A percentile compares a stretch with the other conserved stretches of the same genome.
Conservation (phyloP, 352 stramenopile species). For the Salisapilia sapeloensis region DNA sequence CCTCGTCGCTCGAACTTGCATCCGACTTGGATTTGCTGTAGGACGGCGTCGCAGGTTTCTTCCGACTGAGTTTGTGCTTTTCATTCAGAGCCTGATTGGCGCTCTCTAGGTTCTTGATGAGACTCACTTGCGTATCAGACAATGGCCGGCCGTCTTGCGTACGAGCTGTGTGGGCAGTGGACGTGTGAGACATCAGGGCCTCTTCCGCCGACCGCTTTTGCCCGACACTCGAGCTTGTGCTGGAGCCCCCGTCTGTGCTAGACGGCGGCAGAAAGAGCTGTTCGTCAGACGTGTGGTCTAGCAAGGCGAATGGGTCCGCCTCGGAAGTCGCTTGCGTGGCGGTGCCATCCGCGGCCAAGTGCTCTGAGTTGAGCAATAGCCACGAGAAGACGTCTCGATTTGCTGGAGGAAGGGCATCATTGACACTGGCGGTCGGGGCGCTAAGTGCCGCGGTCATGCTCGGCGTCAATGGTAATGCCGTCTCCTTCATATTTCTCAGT, state of each 20-base stretch:
- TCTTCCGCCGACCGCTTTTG: background rate
- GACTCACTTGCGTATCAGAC: conserved; percentile 32
- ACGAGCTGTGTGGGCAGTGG: conserved; percentile 1
- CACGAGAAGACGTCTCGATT: conserved; percentile 79
- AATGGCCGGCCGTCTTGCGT: conserved; percentile 14
- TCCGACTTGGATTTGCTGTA: conserved; percentile 32
- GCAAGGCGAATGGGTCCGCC: conserved; percentile 1
- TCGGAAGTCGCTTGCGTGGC: conserved; percentile 1
- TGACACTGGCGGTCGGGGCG: no score
- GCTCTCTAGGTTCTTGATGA: conserved; percentile 54
- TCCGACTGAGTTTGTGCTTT: conserved; percentile 23
- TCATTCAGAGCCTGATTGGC: conserved; percentile 50
- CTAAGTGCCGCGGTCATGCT: no score
- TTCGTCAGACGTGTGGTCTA: conserved; percentile 3
- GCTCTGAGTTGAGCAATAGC: conserved; percentile 75
- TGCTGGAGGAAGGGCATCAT: no score
- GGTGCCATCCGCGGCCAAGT: conserved; percentile 34
- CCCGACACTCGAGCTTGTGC: no score
- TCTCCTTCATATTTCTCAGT: no score
- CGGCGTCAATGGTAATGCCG: no score
- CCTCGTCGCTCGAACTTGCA: conserved; percentile 28
- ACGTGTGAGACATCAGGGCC: background rate
- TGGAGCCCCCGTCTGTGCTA: no score
- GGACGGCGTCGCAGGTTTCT: conserved; percentile 1
- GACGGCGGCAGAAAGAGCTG: background rate